Evolutionary conservation across 2,329 filamentous ascomycete species (phyloP).

Genomic region (Xylaria sp.): DNA sequence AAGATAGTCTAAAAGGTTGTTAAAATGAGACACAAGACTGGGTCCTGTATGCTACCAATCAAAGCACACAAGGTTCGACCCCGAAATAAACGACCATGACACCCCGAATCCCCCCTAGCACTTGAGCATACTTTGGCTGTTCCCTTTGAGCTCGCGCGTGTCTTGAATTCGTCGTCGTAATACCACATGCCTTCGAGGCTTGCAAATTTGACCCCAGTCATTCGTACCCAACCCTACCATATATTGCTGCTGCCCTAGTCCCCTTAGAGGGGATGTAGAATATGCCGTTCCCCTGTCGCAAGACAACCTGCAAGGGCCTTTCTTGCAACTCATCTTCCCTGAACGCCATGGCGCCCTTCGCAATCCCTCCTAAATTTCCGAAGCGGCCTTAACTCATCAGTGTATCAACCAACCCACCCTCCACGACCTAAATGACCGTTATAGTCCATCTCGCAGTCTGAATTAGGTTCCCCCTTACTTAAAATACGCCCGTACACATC

Average conservation of each 20-base stretch:
- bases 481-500: no score
- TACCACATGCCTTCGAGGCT: conserved; percentile 61
- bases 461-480: no score
- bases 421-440: no score
- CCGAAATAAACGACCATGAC: background rate
- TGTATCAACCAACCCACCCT: no score
- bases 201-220: conserved; percentile 67
- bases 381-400: no score
- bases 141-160: conserved; percentile 30
- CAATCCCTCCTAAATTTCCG: no score
- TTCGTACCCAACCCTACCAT: conserved; percentile 68
- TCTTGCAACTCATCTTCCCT: no score
- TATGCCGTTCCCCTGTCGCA: conserved; percentile 67
- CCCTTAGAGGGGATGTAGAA: conserved; percentile 68
- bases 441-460: no score
- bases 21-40: no score
- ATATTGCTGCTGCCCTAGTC: conserved; percentile 60
- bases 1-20: no score
- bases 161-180: conserved; percentile 50
- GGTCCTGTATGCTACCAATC: background rate
- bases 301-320: no score
- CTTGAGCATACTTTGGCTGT: background rate
- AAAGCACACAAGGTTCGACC: background rate
- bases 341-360: no score
- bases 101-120: background rate